These are phyloP conservation scores for Tausonia pullulans DNA, from an alignment of 1,284 basidiomycete species.

Conservation along the genomic window DNA sequence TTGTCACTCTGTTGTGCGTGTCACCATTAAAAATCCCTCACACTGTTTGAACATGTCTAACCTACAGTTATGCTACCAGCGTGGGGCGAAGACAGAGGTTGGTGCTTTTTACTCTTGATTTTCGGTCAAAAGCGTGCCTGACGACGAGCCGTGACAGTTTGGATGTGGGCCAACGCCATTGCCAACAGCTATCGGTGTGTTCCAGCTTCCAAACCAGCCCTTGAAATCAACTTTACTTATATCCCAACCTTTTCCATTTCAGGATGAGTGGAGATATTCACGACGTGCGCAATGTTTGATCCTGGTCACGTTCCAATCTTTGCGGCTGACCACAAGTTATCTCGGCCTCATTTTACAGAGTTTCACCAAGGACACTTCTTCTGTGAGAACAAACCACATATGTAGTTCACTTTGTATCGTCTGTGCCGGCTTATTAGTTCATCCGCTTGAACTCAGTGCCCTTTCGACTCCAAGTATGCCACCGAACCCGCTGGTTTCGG, in stretches of 20 bases:
- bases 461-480: neutral
- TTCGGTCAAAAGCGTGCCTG: slow-evolving; percentile 39
- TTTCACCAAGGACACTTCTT: neutral
- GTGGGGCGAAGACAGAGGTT: too few relatives aligned
- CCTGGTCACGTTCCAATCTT: neutral
- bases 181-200: neutral
- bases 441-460: neutral
- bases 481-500: slow-evolving; percentile 14
- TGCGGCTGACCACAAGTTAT: slow-evolving; percentile 8
- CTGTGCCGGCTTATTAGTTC: neutral
- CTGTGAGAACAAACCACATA: neutral
- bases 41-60: too few relatives aligned
- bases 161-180: slow-evolving; percentile 1
- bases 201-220: neutral
- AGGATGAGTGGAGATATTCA: slow-evolving; percentile 41
- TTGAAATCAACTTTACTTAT: neutral
- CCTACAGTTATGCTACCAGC: too few relatives aligned
- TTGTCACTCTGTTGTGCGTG: too few relatives aligned
- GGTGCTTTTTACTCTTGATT: too few relatives aligned
- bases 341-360: slow-evolving; percentile 2
- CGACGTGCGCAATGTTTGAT: slow-evolving; percentile 25
- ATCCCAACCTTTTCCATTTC: neutral
- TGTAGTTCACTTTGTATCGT: neutral
- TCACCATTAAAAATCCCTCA: too few relatives aligned
- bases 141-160: slow-evolving; percentile 31